Evolutionary conservation across 306 rosid species (phyloP).

Genomic region (Lupinus albus): DNA sequence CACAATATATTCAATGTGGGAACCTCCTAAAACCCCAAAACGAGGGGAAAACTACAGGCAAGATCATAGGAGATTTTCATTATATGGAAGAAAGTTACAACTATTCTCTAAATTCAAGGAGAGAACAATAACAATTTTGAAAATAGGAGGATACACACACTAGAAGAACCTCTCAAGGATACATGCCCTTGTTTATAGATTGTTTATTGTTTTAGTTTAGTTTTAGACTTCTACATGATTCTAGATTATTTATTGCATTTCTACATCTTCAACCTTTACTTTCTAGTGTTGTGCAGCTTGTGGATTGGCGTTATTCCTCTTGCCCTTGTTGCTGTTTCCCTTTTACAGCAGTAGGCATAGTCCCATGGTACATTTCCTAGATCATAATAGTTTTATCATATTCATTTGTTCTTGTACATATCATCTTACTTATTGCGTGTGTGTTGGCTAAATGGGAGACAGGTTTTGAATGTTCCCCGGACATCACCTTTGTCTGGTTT

Average conservation of each 20-base stretch:
- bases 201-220: neutral
- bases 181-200: too few species aligned
- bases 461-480: constrained; percentile 72
- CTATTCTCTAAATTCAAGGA: too few species aligned
- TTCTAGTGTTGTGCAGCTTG: constrained; percentile 78
- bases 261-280: constrained; percentile 35
- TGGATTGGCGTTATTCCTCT: constrained; percentile 64
- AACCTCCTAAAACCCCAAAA: too few species aligned
- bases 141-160: too few species aligned
- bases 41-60: too few species aligned
- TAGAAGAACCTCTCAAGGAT: too few species aligned
- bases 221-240: constrained; percentile 12
- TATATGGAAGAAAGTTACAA: too few species aligned
- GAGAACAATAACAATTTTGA: too few species aligned
- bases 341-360: constrained; percentile 57
- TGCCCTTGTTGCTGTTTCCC: constrained; percentile 79
- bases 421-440: constrained; percentile 37
- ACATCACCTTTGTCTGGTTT: constrained; percentile 70
- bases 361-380: constrained; percentile 60
- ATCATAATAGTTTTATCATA: constrained; percentile 14
- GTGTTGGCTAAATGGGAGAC: constrained; percentile 38
- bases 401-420: constrained; percentile 18
- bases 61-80: too few species aligned
- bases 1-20: too few species aligned
- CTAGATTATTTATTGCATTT: constrained; percentile 32